Evolutionary conservation across 2,329 filamentous ascomycete species (phyloP).

Genomic region (Aspergillus pseudoviridinutans): DNA sequence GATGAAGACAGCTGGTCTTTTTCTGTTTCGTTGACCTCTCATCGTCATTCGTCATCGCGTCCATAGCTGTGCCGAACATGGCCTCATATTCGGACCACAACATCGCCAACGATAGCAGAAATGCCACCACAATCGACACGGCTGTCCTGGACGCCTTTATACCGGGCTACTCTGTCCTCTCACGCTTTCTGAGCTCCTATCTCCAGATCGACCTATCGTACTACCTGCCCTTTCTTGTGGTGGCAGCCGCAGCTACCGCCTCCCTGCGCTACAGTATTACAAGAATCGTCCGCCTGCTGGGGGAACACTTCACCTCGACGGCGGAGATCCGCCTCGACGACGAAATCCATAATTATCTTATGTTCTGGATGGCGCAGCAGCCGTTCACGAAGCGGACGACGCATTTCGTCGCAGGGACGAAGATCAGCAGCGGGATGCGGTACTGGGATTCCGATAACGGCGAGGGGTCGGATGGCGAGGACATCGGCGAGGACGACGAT

Average conservation of each 20-base stretch:
- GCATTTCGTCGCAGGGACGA: conserved; percentile 63
- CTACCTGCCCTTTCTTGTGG: conserved; percentile 58
- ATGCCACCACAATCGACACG: conserved; percentile 17
- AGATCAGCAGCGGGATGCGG: conserved; percentile 42
- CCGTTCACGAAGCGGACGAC: conserved; percentile 57
- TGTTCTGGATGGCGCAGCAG: conserved; percentile 65
- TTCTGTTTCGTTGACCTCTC: not conserved
- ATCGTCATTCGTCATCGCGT: not conserved
- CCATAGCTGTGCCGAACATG: not conserved
- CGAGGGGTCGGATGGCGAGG: conserved; percentile 19
- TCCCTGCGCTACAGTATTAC: conserved; percentile 51
- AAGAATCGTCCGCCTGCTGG: conserved; percentile 47
- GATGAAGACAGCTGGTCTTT: not conserved
- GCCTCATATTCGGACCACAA: not conserved
- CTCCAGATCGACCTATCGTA: conserved; percentile 59
- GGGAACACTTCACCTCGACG: conserved; percentile 59
- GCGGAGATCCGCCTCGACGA: conserved; percentile 66
- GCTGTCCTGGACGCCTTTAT: conserved; percentile 58
- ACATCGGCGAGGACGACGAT: conserved; percentile 14
- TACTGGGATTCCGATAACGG: conserved; percentile 26
- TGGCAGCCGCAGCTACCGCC: conserved; percentile 48
- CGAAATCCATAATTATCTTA: conserved; percentile 68
- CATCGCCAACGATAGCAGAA: conserved; percentile 18
- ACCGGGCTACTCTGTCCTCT: conserved; percentile 60
- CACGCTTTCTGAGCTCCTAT: conserved; percentile 52